A percentile compares a stretch with the other conserved stretches of the same genome.
phyloP scores from a whole-genome alignment of 371 early-diverging fungal genomes.

The Mortierella sp. region DNA sequence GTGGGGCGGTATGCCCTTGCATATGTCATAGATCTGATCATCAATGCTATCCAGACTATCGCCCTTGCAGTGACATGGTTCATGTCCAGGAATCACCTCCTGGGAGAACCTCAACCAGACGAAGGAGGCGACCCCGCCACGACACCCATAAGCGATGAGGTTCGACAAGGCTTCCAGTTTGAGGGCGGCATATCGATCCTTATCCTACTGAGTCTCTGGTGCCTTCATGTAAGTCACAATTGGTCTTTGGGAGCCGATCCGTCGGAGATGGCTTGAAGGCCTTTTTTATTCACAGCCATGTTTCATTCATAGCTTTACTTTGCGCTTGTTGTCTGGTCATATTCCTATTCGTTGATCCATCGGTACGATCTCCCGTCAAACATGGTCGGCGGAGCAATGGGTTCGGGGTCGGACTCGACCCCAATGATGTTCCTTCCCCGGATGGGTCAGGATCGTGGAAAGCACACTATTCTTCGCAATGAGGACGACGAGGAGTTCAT shows the following conservation, averaged over 20 bases:
- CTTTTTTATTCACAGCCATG: not conserved
- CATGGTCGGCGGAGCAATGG: constrained; percentile 47
- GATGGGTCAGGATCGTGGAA: constrained; percentile 53
- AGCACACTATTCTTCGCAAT: constrained; percentile 42
- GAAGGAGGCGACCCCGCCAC: constrained; percentile 16
- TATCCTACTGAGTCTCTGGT: constrained; percentile 44
- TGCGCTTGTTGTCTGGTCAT: constrained; percentile 49
- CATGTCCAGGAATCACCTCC: constrained; percentile 43
- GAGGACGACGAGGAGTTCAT: constrained; percentile 50
- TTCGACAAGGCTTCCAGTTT: constrained; percentile 47
- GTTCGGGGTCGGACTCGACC: constrained; percentile 40
- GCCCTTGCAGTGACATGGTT: constrained; percentile 48
- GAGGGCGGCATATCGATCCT: constrained; percentile 52
- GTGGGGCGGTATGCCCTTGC: constrained; percentile 48
- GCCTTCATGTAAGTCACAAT: constrained; percentile 34
- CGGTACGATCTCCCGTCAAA: constrained; percentile 49
- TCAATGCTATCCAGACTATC: constrained; percentile 45
- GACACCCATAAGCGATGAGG: constrained; percentile 41
- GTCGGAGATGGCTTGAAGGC: too few relatives aligned
- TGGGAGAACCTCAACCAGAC: constrained; percentile 42
- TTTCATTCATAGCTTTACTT: constrained; percentile 34
- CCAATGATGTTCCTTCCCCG: constrained; percentile 51
- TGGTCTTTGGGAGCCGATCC: not conserved
- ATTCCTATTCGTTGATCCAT: constrained; percentile 45
- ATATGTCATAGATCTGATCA: constrained; percentile 39